Evolutionary conservation across 1,284 basidiomycete genomes (phyloP).

Genomic region (Puccinia polysora): DNA sequence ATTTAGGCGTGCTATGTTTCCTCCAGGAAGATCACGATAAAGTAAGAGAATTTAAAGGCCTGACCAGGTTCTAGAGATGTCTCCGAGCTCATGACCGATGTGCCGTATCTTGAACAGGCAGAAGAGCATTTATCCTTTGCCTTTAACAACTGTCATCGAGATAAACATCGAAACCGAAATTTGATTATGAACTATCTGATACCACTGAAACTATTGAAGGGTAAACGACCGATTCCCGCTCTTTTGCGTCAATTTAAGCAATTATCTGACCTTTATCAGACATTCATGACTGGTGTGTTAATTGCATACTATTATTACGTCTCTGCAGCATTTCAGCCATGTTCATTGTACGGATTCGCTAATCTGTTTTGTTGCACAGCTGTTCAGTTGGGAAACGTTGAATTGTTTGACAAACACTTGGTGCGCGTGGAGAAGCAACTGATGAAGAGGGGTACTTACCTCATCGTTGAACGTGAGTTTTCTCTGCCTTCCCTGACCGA

Average conservation of each 20-base stretch:
- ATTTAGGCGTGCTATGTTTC: slow-evolving; percentile 35
- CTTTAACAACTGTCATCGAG: slow-evolving; percentile 34
- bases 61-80: neutral
- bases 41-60: neutral
- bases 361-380: neutral
- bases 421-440: slow-evolving; percentile 18
- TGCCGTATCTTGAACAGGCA: slow-evolving; percentile 2
- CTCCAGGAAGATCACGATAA: slow-evolving; percentile 43
- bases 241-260: slow-evolving; percentile 22
- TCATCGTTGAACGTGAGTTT: slow-evolving; percentile 34
- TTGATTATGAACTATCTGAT: slow-evolving; percentile 41
- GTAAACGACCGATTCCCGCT: slow-evolving; percentile 32
- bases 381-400: slow-evolving; percentile 29
- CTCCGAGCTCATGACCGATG: neutral
- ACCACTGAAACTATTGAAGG: slow-evolving; percentile 27
- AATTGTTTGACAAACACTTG: slow-evolving; percentile 37
- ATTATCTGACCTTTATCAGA: slow-evolving; percentile 25
- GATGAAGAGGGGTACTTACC: slow-evolving; percentile 38
- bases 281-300: slow-evolving; percentile 35
- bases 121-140: slow-evolving; percentile 40
- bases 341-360: neutral
- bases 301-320: neutral
- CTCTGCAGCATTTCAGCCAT: neutral
- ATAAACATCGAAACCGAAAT: slow-evolving; percentile 29
- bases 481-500: neutral